These are phyloP conservation scores for sunflower (Helianthus annuus) DNA, from an alignment of 129 eudicot genomes.

Conservation along the genomic window DNA sequence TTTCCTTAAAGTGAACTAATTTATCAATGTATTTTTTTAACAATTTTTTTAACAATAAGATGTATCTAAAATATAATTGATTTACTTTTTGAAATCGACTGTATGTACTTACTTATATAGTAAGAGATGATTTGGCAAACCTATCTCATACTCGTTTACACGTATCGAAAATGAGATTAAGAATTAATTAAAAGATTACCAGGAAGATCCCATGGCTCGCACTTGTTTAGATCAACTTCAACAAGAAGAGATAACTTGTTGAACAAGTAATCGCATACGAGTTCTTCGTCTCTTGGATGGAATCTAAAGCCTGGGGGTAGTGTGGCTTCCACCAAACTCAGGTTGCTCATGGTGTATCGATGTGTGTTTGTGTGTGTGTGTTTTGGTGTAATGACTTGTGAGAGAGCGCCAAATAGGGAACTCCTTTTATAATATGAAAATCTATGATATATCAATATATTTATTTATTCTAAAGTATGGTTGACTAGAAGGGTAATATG, in stretches of 20 bases:
- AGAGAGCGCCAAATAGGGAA: constrained; percentile 31
- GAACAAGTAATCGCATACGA: constrained; percentile 80
- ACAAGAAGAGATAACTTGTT: constrained; percentile 51
- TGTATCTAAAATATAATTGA: too few relatives aligned
- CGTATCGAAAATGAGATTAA: neutral
- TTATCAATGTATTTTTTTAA: too few relatives aligned
- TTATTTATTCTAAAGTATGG: neutral
- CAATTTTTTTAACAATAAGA: too few relatives aligned
- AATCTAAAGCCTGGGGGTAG: constrained; percentile 95
- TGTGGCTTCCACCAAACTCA: constrained; percentile 81
- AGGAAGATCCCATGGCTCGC: constrained; percentile 97
- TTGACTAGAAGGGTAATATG: constrained; percentile 22
- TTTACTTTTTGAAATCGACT: too few relatives aligned
- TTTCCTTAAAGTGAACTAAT: too few relatives aligned
- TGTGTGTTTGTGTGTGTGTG: neutral
- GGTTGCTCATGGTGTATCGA: constrained; percentile 42
- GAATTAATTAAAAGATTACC: constrained; percentile 35
- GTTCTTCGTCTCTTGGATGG: constrained; percentile 82
- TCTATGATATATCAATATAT: neutral
- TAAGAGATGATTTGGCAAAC: too few relatives aligned
- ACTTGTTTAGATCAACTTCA: constrained; percentile 81
- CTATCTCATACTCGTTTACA: too few relatives aligned
- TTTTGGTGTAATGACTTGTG: neutral
- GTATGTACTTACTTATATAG: too few relatives aligned
- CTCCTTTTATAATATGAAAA: constrained; percentile 20